Percentiles rank a stretch among this genome's conserved stretches.
Evolutionary conservation across 2,329 filamentous ascomycete genomes (phyloP).

Genomic region (Magnaporthiopsis rhizophila): DNA sequence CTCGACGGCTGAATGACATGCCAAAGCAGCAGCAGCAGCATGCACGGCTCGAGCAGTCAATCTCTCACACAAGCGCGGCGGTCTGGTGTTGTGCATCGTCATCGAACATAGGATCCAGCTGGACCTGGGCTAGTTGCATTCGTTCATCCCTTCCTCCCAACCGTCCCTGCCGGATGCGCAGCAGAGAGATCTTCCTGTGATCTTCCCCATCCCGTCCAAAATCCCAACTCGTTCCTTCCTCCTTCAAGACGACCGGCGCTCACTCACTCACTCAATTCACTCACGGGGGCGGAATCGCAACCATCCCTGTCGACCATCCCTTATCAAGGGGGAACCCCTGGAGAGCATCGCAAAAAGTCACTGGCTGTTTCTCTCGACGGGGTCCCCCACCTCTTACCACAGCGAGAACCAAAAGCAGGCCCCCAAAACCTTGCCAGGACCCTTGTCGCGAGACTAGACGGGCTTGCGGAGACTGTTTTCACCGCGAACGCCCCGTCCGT

Average conservation of each 20-base stretch:
- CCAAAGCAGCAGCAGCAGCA: neutral
- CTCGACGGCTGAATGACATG: neutral
- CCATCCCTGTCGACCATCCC: neutral
- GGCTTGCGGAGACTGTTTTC: neutral
- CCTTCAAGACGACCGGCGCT: conserved; percentile 9
- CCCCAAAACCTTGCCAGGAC: neutral
- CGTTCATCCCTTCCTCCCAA: neutral
- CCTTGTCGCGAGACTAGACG: neutral
- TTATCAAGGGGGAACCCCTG: neutral
- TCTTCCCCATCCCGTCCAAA: neutral
- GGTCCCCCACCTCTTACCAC: neutral
- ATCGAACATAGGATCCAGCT: neutral
- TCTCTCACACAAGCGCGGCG: neutral
- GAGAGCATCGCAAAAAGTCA: neutral
- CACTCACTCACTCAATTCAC: too few relatives aligned
- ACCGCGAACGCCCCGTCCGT: too few relatives aligned
- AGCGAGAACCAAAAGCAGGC: neutral
- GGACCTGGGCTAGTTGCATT: neutral
- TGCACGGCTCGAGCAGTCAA: neutral
- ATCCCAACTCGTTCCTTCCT: conserved; percentile 9
- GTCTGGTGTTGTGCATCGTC: neutral
- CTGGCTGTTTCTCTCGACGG: neutral
- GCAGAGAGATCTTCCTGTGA: neutral
- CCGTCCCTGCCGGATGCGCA: neutral
- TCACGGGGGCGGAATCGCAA: neutral